A percentile compares a stretch with the other conserved stretches of the same genome.
Evolutionary conservation across 352 stramenopile genomes (phyloP).

Genomic region (Plasmopara muralis): DNA sequence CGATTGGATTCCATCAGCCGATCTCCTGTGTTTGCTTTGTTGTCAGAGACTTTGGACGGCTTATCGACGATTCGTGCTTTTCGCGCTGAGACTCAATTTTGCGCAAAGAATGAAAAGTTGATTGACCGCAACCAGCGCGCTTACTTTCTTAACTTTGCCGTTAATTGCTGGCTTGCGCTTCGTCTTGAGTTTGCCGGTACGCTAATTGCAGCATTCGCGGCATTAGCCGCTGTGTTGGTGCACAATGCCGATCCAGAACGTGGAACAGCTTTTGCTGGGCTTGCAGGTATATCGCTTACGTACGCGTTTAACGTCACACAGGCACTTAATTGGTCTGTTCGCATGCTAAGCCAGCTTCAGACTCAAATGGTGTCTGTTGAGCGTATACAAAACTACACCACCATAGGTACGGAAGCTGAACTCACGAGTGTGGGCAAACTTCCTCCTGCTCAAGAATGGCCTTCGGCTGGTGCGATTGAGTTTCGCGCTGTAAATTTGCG

Average conservation of each 20-base stretch:
- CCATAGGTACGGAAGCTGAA: slow-evolving; percentile 60
- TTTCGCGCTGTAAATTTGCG: slow-evolving; percentile 86
- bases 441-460: slow-evolving; percentile 66
- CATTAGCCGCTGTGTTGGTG: slow-evolving; percentile 43
- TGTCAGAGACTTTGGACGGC: slow-evolving; percentile 93
- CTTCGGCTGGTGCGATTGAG: slow-evolving; percentile 62
- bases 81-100: slow-evolving; percentile 43
- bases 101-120: slow-evolving; percentile 40
- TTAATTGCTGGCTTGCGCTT: slow-evolving; percentile 73
- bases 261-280: slow-evolving; percentile 41
- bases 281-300: slow-evolving; percentile 63
- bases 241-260: slow-evolving; percentile 36
- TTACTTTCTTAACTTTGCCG: slow-evolving; percentile 68
- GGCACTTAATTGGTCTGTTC: slow-evolving; percentile 74
- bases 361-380: slow-evolving; percentile 77
- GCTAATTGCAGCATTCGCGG: slow-evolving; percentile 49
- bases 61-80: slow-evolving; percentile 91
- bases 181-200: slow-evolving; percentile 69
- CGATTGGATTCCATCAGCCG: slow-evolving; percentile 91
- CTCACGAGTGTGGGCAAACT: slow-evolving; percentile 86
- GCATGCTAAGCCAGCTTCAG: slow-evolving; percentile 68
- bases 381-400: slow-evolving; percentile 64
- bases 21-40: slow-evolving; percentile 92
- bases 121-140: slow-evolving; percentile 64
- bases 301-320: slow-evolving; percentile 77